Percentiles rank a stretch among this genome's conserved stretches.
phyloP scores from a whole-genome alignment of 2,329 filamentous ascomycete species.

The Blastomyces silverae region DNA sequence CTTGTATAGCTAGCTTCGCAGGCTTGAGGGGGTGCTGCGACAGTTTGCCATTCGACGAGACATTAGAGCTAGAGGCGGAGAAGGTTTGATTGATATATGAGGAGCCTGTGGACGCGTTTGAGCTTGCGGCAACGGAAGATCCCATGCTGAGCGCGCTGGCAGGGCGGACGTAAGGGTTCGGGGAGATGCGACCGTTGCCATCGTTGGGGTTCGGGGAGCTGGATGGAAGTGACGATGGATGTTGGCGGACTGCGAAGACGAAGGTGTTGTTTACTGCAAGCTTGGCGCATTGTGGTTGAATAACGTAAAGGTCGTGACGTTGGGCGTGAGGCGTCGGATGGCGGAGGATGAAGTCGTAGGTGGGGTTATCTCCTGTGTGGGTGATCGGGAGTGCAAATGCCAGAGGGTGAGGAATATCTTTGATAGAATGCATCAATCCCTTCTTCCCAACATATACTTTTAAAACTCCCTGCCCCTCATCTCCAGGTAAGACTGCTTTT shows the following conservation, averaged over 20 bases:
- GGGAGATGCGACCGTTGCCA: conserved; percentile 44
- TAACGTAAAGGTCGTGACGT: conserved; percentile 91
- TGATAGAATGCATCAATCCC: conserved; percentile 94
- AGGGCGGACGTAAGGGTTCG: conserved; percentile 49
- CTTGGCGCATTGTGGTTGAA: conserved; percentile 85
- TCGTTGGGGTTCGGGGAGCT: conserved; percentile 33
- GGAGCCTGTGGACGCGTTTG: conserved; percentile 42
- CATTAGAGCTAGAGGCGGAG: conserved; percentile 45
- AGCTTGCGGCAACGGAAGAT: conserved; percentile 48
- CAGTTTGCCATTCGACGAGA: conserved; percentile 43
- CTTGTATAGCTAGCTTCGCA: conserved; percentile 91
- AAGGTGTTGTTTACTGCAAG: conserved; percentile 95
- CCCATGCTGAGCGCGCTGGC: conserved; percentile 56
- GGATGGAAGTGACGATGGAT: conserved; percentile 58
- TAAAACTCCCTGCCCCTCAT: conserved; percentile 79
- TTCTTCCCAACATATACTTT: conserved; percentile 92
- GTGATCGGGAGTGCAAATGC: conserved; percentile 84
- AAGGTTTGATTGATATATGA: conserved; percentile 33
- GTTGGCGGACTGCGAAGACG: conserved; percentile 91
- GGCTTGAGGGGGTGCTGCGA: conserved; percentile 57
- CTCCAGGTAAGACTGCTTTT: conserved; percentile 84
- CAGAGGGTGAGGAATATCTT: conserved; percentile 87
- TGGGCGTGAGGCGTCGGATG: conserved; percentile 98
- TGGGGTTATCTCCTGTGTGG: conserved; percentile 85
- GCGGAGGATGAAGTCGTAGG: conserved; percentile 85